Evolutionary conservation across 108 stramenopile genomes (phyloP).

Genomic region (Asterionellopsis glacialis): DNA sequence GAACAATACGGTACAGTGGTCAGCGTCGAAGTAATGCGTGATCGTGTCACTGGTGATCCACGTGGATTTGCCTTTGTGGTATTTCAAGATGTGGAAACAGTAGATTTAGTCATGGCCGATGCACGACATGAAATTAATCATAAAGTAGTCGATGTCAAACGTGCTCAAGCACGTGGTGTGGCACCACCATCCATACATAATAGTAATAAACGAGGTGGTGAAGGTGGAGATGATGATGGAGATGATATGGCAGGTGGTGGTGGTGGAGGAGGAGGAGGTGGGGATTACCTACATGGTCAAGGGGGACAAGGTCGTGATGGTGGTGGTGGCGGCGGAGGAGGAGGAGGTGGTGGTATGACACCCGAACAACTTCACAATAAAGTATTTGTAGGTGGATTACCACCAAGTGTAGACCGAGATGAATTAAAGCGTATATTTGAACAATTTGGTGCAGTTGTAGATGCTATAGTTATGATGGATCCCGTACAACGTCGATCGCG

Average conservation of each 20-base stretch:
- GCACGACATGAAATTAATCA: constrained; percentile 84
- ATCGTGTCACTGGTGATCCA: constrained; percentile 84
- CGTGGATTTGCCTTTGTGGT: constrained; percentile 93
- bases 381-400: constrained; percentile 66
- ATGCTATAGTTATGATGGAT: constrained; percentile 86
- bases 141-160: constrained; percentile 85
- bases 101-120: constrained; percentile 78
- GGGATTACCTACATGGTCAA: constrained; percentile 1
- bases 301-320: neutral
- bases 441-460: constrained; percentile 76
- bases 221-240: neutral
- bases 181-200: constrained; percentile 83
- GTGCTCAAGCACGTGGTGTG: constrained; percentile 80
- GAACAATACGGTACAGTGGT: constrained; percentile 75
- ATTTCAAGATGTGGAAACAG: constrained; percentile 63
- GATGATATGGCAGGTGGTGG: neutral
- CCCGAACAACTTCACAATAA: constrained; percentile 68
- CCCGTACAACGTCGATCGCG: constrained; percentile 65
- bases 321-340: constrained; percentile 7
- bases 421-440: constrained; percentile 81
- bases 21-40: constrained; percentile 69
- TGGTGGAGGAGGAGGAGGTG: constrained; percentile 5
- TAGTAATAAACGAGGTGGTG: constrained; percentile 2
- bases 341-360: constrained; percentile 21
- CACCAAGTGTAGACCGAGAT: constrained; percentile 71